Conservation (phyloP, 495 filamentous ascomycete genomes). For the Neohortaea acidophila region DNA sequence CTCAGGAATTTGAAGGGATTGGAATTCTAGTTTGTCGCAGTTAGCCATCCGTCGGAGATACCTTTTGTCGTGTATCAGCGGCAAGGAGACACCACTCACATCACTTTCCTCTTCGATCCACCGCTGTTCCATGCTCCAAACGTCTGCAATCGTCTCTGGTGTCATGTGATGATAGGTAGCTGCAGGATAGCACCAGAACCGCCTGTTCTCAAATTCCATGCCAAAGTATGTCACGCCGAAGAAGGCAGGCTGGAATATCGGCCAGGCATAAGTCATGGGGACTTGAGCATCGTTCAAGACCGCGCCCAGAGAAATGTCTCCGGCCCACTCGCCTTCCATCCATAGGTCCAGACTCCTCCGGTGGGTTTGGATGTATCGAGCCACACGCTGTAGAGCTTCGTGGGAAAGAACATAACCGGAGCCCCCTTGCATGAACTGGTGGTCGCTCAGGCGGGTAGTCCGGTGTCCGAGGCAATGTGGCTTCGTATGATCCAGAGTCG, state of each 20-base stretch:
- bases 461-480: slow-evolving; percentile 40
- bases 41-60: slow-evolving; percentile 8
- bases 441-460: slow-evolving; percentile 1
- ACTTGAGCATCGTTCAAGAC: background rate
- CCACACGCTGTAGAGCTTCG: slow-evolving; percentile 1
- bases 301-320: slow-evolving; percentile 7
- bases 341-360: background rate
- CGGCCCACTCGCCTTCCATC: slow-evolving; percentile 10
- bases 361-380: background rate
- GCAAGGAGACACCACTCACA: slow-evolving; percentile 1
- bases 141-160: background rate
- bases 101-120: slow-evolving; percentile 27
- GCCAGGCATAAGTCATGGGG: slow-evolving; percentile 5
- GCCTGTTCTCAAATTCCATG: background rate
- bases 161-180: slow-evolving; percentile 16
- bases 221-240: slow-evolving; percentile 2
- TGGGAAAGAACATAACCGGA: slow-evolving; percentile 30
- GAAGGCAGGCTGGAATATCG: slow-evolving; percentile 3
- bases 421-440: slow-evolving; percentile 40
- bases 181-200: slow-evolving; percentile 17
- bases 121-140: slow-evolving; percentile 12
- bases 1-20: slow-evolving; percentile 3
- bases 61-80: slow-evolving; percentile 1
- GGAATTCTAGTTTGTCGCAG: background rate
- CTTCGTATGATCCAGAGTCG: slow-evolving; percentile 31